phyloP scores from a whole-genome alignment of 495 filamentous ascomycete species.

The Penicillium lividum region DNA sequence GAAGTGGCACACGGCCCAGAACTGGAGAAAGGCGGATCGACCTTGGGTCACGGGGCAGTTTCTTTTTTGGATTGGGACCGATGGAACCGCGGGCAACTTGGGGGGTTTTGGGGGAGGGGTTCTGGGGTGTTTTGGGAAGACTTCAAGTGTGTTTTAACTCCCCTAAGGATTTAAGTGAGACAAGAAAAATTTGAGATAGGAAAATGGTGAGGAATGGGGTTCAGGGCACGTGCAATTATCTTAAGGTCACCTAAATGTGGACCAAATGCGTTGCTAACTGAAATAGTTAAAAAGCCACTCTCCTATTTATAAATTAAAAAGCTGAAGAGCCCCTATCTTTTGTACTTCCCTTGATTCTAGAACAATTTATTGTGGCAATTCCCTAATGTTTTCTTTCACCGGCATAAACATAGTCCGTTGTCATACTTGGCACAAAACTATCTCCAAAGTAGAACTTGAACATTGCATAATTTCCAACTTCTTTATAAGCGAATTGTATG shows the following conservation, averaged over 20 bases:
- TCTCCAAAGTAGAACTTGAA: no score
- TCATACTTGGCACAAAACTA: no score
- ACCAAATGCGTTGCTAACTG: background rate
- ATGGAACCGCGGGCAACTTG: background rate
- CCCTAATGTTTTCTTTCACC: background rate
- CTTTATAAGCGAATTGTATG: no score
- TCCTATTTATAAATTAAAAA: background rate
- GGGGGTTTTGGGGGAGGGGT: background rate
- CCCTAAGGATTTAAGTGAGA: background rate
- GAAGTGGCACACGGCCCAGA: slow-evolving; percentile 34
- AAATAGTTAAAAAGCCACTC: background rate
- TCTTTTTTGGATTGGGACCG: background rate
- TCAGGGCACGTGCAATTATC: background rate
- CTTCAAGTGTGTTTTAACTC: background rate
- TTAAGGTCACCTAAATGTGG: background rate
- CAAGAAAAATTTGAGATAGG: background rate
- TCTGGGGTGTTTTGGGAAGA: background rate
- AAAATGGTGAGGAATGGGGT: background rate
- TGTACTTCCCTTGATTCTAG: background rate
- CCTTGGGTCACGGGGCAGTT: slow-evolving; percentile 30
- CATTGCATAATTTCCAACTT: no score
- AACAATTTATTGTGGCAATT: background rate
- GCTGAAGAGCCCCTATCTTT: background rate
- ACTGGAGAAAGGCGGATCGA: slow-evolving; percentile 32
- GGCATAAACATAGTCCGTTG: background rate